Evolutionary conservation across 2,329 filamentous ascomycete genomes (phyloP).

Genomic region (Penicillium glabrum): DNA sequence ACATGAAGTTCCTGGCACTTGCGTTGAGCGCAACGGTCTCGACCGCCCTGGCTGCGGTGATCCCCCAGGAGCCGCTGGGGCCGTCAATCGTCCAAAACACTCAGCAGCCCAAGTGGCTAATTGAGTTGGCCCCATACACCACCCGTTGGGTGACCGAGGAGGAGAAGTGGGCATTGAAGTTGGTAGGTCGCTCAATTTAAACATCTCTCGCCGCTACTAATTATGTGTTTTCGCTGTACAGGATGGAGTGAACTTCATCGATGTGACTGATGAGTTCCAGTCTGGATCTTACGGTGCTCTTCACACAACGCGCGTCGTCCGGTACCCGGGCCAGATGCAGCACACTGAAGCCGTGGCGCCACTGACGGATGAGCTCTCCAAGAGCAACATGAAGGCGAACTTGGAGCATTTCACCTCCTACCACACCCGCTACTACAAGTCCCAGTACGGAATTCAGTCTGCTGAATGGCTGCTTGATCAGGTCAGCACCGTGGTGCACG

Average conservation of each 20-base stretch:
- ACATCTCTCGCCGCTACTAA: conserved; percentile 2
- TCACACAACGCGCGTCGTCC: conserved; percentile 46
- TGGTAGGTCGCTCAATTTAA: conserved; percentile 56
- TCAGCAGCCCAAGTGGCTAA: conserved; percentile 62
- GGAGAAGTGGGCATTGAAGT: conserved; percentile 87
- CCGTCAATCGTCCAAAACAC: conserved; percentile 25
- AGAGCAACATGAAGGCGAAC: conserved; percentile 73
- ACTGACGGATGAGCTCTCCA: conserved; percentile 68
- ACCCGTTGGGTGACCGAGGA: conserved; percentile 88
- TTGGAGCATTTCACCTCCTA: conserved; percentile 68
- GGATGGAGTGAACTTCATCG: conserved; percentile 88
- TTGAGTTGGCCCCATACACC: conserved; percentile 82
- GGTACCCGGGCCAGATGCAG: conserved; percentile 66
- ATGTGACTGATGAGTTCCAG: conserved; percentile 72
- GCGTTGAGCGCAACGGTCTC: conserved; percentile 36
- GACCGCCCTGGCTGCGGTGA: conserved; percentile 32
- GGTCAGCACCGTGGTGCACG: conserved; percentile 69
- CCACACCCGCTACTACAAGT: conserved; percentile 60
- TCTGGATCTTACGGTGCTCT: conserved; percentile 59
- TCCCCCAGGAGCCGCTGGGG: conserved; percentile 30
- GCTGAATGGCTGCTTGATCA: conserved; percentile 81
- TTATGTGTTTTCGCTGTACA: conserved; percentile 34
- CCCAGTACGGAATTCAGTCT: conserved; percentile 70
- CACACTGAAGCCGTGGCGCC: conserved; percentile 67
- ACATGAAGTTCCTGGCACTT: conserved; percentile 39